phyloP scores from a whole-genome alignment of 2,329 filamentous ascomycete genomes.

The Waltergamsia citrina region DNA sequence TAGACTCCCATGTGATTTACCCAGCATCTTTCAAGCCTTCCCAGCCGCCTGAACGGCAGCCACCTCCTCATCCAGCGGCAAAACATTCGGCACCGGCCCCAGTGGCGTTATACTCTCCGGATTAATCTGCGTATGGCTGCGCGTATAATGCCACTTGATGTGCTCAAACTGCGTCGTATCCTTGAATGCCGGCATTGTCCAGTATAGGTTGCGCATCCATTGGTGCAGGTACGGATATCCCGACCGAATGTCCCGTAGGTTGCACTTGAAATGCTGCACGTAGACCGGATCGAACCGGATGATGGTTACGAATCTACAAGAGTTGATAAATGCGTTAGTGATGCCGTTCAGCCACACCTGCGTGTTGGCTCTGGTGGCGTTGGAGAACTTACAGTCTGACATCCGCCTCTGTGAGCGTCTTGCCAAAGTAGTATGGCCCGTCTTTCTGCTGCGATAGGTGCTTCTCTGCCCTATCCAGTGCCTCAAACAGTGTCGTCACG shows the following conservation, averaged over 20 bases:
- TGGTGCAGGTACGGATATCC: slow-evolving; percentile 74
- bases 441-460: slow-evolving; percentile 41
- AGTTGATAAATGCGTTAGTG: too few species aligned
- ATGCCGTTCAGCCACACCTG: too few species aligned
- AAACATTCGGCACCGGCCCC: slow-evolving; percentile 74
- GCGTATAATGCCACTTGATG: slow-evolving; percentile 72
- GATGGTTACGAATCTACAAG: slow-evolving; percentile 51
- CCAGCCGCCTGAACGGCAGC: slow-evolving; percentile 38
- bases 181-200: slow-evolving; percentile 64
- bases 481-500: slow-evolving; percentile 61
- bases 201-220: slow-evolving; percentile 81
- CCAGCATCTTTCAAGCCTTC: too few species aligned
- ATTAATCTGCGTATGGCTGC: slow-evolving; percentile 57
- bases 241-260: slow-evolving; percentile 72
- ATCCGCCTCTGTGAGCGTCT: slow-evolving; percentile 70
- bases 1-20: too few species aligned
- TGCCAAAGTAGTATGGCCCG: slow-evolving; percentile 68
- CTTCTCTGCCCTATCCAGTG: slow-evolving; percentile 66
- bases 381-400: slow-evolving; percentile 55
- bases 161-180: slow-evolving; percentile 88
- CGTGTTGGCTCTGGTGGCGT: too few species aligned
- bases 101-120: slow-evolving; percentile 69
- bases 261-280: slow-evolving; percentile 84
- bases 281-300: slow-evolving; percentile 71
- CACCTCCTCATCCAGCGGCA: slow-evolving; percentile 73